phyloP scores from a whole-genome alignment of 2,329 filamentous ascomycete species.

The Fusarium oxysporum region DNA sequence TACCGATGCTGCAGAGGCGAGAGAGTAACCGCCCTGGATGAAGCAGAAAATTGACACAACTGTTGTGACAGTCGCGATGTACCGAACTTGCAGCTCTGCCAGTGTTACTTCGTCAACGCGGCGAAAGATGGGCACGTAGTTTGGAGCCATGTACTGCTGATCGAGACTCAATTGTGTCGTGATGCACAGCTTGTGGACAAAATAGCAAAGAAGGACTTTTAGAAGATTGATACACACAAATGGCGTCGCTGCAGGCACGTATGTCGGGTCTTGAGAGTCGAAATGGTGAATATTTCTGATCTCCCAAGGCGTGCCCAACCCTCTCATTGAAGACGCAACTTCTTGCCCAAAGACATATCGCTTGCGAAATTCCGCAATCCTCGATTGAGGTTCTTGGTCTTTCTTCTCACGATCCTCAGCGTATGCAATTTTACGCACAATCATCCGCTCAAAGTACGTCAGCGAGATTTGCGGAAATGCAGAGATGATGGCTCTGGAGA shows the following conservation, averaged over 20 bases:
- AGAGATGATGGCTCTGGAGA: constrained; percentile 28
- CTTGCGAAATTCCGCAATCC: not conserved
- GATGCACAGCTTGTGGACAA: constrained; percentile 30
- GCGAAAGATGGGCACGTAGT: constrained; percentile 28
- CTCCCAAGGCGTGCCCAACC: constrained; percentile 35
- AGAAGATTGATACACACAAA: constrained; percentile 28
- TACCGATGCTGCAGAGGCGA: constrained; percentile 22
- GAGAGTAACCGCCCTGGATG: constrained; percentile 36
- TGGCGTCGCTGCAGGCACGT: constrained; percentile 12
- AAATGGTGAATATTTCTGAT: constrained; percentile 41
- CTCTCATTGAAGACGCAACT: constrained; percentile 39
- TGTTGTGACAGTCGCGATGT: constrained; percentile 34
- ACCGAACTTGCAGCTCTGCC: constrained; percentile 32
- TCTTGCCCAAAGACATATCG: constrained; percentile 38
- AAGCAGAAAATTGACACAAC: constrained; percentile 40
- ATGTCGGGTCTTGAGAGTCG: constrained; percentile 20
- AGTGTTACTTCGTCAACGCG: constrained; percentile 17
- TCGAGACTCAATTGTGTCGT: constrained; percentile 26
- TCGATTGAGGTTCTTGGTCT: not conserved
- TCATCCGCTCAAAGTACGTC: constrained; percentile 40
- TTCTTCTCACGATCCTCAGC: constrained; percentile 5
- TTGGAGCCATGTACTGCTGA: constrained; percentile 24
- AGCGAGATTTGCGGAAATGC: constrained; percentile 38
- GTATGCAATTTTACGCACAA: constrained; percentile 37
- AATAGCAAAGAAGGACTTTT: constrained; percentile 30